phyloP scores from a whole-genome alignment of 208 protist species.

The Novymonas esmeraldas region DNA sequence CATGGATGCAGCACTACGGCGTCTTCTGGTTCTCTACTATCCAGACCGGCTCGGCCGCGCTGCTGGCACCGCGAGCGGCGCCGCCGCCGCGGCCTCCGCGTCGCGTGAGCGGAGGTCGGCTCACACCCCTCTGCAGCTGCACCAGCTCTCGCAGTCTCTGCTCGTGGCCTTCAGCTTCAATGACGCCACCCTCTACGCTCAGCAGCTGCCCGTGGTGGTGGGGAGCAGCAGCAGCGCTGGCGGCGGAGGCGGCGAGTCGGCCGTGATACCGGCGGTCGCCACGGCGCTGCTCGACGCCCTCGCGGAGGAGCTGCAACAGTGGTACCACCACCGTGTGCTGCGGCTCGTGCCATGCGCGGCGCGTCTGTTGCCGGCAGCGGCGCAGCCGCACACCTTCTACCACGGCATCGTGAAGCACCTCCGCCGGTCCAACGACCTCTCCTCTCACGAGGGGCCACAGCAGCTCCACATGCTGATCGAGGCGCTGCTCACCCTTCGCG shows the following conservation, averaged over 20 bases:
- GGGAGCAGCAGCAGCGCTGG: not conserved
- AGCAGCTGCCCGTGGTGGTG: not conserved
- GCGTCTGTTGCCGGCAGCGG: constrained; percentile 41
- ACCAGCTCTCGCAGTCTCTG: constrained; percentile 26
- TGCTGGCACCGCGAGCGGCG: not conserved
- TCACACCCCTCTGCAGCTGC: constrained; percentile 15
- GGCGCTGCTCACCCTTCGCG: constrained; percentile 53
- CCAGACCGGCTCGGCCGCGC: constrained; percentile 8
- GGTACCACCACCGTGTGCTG: constrained; percentile 42
- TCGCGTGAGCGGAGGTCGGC: not conserved
- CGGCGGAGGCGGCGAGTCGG: not conserved
- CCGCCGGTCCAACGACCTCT: constrained; percentile 51
- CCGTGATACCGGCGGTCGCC: not conserved
- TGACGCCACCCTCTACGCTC: constrained; percentile 21
- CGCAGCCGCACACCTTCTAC: constrained; percentile 48
- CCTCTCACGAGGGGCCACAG: constrained; percentile 38
- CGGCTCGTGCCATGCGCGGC: constrained; percentile 34
- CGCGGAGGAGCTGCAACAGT: constrained; percentile 24
- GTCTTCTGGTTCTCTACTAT: constrained; percentile 52
- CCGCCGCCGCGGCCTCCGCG: not conserved
- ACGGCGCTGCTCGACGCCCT: constrained; percentile 18
- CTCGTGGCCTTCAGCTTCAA: constrained; percentile 20
- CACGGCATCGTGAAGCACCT: constrained; percentile 48
- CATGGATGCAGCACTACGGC: constrained; percentile 50
- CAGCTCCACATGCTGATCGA: constrained; percentile 46